These are phyloP conservation scores for Beauveria brongniartii DNA, from an alignment of 2,329 filamentous ascomycete species.

Conservation along the genomic window DNA sequence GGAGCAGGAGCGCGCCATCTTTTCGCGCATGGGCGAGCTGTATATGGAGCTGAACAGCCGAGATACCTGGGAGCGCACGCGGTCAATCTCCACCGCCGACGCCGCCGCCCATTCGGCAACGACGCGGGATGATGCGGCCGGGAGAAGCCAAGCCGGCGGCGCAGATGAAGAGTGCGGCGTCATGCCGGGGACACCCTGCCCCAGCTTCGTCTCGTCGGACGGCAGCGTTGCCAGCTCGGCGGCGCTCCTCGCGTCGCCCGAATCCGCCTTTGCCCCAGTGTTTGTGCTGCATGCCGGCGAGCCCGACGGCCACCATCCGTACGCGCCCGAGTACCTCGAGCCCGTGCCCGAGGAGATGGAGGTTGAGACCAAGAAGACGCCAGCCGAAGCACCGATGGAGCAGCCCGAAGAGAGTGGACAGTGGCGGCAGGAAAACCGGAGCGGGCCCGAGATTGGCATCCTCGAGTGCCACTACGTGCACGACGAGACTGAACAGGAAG, in stretches of 20 bases:
- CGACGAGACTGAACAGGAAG: not conserved
- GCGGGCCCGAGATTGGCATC: not conserved
- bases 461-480: not conserved
- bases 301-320: not conserved
- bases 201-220: conserved; percentile 13
- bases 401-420: not conserved
- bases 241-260: not conserved
- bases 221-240: not conserved
- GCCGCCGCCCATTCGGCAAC: no score
- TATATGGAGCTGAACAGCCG: conserved; percentile 39
- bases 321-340: not conserved
- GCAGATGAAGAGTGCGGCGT: conserved; percentile 19
- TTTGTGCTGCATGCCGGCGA: not conserved
- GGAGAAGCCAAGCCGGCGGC: no score
- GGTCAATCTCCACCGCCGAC: not conserved
- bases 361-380: not conserved
- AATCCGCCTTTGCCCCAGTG: not conserved
- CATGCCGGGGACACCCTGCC: conserved; percentile 11
- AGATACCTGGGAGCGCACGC: conserved; percentile 26
- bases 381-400: not conserved
- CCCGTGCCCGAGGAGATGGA: not conserved
- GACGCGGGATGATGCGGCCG: no score
- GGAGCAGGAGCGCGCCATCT: conserved; percentile 37
- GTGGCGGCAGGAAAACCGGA: not conserved
- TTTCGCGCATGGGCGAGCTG: conserved; percentile 40